Conservation (phyloP, 768 basidiomycete species). For the Hericium alpestre region DNA sequence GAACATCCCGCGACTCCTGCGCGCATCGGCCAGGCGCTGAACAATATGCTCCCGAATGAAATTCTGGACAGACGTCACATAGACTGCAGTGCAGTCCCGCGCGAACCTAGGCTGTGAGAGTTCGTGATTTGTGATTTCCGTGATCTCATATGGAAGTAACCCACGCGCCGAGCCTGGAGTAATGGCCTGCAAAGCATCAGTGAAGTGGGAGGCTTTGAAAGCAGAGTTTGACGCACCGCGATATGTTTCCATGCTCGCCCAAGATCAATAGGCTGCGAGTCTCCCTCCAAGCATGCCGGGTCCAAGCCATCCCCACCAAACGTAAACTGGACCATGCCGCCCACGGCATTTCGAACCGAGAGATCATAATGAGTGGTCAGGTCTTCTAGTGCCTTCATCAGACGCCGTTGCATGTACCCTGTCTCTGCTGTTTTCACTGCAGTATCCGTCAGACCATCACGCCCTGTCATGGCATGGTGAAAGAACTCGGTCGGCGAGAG, state of each 20-base stretch:
- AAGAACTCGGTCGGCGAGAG: conserved; percentile 90
- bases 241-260: conserved; percentile 82
- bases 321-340: conserved; percentile 91
- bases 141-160: conserved; percentile 80
- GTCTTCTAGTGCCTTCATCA: conserved; percentile 99
- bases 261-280: conserved; percentile 87
- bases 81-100: conserved; percentile 60
- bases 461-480: conserved; percentile 97
- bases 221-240: conserved; percentile 32
- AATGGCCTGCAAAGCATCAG: conserved; percentile 41
- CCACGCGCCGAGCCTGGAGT: conserved; percentile 47
- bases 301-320: conserved; percentile 98
- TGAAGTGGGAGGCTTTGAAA: not conserved
- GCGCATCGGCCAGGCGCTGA: conserved; percentile 50
- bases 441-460: conserved; percentile 97
- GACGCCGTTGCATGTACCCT: conserved; percentile 96
- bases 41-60: conserved; percentile 67
- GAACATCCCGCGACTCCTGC: conserved; percentile 71
- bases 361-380: conserved; percentile 92
- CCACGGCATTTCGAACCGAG: conserved; percentile 88
- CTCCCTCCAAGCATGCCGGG: conserved; percentile 92
- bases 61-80: conserved; percentile 52
- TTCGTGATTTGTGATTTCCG: conserved; percentile 58
- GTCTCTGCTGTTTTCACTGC: conserved; percentile 99
- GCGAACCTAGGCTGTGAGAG: conserved; percentile 47